A percentile compares a stretch with the other conserved stretches of the same genome.
phyloP scores from a whole-genome alignment of 129 eudicot species.

The Sambucus nigra region DNA sequence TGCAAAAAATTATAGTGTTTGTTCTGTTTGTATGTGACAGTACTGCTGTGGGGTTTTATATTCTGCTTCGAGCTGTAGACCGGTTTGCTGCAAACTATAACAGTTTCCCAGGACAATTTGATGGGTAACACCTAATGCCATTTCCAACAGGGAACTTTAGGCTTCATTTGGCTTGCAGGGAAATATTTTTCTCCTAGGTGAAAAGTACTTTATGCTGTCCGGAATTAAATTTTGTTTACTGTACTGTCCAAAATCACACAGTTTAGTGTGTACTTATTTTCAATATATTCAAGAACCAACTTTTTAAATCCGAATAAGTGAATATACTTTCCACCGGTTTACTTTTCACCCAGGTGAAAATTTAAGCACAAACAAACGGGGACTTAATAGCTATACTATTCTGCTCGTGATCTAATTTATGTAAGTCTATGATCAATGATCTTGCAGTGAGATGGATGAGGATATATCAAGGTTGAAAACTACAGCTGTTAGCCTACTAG shows the following conservation, averaged over 20 bases:
- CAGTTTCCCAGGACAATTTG: slow-evolving; percentile 88
- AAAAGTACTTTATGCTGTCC: neutral
- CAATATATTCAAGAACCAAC: no score
- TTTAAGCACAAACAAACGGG: neutral
- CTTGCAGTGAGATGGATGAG: slow-evolving; percentile 79
- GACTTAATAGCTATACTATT: neutral
- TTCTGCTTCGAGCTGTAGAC: slow-evolving; percentile 90
- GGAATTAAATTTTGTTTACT: no score
- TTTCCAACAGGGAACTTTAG: no score
- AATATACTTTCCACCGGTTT: neutral
- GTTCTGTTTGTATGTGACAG: slow-evolving; percentile 23
- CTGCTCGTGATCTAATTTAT: slow-evolving; percentile 1
- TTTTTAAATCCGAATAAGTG: no score
- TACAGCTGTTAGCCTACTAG: slow-evolving; percentile 62
- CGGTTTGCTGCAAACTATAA: slow-evolving; percentile 77
- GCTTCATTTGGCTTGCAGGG: no score
- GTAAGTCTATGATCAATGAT: neutral
- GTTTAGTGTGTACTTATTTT: no score
- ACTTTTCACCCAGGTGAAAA: neutral
- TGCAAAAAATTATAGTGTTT: neutral
- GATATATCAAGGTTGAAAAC: slow-evolving; percentile 85
- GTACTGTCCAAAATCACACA: no score
- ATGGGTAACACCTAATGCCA: slow-evolving; percentile 51
- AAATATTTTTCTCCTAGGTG: no score
- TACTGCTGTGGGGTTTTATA: slow-evolving; percentile 77